Percentiles rank a stretch among this genome's conserved stretches.
Conservation (phyloP, 345 rosid species). For the Heritiera fomes region DNA sequence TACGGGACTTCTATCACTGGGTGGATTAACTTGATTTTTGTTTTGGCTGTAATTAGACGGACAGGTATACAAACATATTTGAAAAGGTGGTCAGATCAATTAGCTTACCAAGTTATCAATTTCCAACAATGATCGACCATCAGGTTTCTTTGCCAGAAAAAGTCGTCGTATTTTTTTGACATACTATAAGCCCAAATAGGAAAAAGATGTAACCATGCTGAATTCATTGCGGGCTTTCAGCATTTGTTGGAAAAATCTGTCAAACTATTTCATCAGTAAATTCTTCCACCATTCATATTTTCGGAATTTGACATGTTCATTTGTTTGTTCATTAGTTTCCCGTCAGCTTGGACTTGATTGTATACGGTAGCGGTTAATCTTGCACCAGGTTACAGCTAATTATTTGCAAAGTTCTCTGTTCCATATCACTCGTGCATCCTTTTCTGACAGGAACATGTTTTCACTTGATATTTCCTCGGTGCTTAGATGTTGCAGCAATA, state of each 20-base stretch:
- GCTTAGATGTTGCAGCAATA: background rate
- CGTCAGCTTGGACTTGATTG: background rate
- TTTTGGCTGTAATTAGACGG: slow-evolving; percentile 1
- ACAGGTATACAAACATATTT: background rate
- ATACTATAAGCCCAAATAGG: background rate
- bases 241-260: slow-evolving; percentile 3
- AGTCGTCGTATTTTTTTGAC: slow-evolving; percentile 1
- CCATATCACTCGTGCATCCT: background rate
- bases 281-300: background rate
- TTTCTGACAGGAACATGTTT: background rate
- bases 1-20: slow-evolving; percentile 40
- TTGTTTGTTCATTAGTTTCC: background rate
- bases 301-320: background rate
- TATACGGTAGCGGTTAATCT: background rate
- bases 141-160: background rate
- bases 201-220: background rate
- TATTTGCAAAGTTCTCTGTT: background rate
- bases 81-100: background rate
- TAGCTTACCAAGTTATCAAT: background rate
- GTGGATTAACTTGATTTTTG: slow-evolving; percentile 18
- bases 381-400: background rate
- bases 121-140: background rate
- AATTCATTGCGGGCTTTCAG: background rate
- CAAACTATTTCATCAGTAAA: slow-evolving; percentile 12
- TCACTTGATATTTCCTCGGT: background rate